Evolutionary conservation across 805 yeast genomes (phyloP).

Genomic region (Yueomyces sp.): DNA sequence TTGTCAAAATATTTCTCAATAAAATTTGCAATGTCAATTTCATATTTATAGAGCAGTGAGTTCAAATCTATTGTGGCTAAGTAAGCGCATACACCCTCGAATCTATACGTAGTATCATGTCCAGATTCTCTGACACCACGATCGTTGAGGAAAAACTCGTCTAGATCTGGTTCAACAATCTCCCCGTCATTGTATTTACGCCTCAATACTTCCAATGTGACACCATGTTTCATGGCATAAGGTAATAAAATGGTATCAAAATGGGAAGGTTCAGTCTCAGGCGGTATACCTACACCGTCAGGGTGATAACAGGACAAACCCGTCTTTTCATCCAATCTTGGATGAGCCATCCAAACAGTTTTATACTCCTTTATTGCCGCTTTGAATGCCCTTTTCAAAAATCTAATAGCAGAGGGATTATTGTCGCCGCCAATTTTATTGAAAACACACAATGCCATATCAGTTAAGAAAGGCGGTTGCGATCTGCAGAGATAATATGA

Average conservation of each 20-base stretch:
- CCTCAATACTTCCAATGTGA: conserved; percentile 50
- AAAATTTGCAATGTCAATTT: conserved; percentile 61
- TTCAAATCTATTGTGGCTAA: conserved; percentile 86
- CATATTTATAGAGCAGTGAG: conserved; percentile 78
- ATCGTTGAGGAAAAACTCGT: conserved; percentile 81
- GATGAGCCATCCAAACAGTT: conserved; percentile 63
- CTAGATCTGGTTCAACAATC: conserved; percentile 67
- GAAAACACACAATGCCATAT: conserved; percentile 67
- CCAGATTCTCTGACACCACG: conserved; percentile 94
- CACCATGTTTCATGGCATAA: conserved; percentile 47
- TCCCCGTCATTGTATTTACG: conserved; percentile 52
- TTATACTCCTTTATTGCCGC: conserved; percentile 84
- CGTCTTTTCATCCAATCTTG: conserved; percentile 58
- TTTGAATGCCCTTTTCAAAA: conserved; percentile 46
- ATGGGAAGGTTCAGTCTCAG: conserved; percentile 89
- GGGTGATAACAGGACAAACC: conserved; percentile 88
- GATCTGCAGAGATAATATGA: conserved; percentile 83
- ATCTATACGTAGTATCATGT: conserved; percentile 83
- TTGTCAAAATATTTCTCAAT: conserved; percentile 46
- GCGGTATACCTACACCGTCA: conserved; percentile 85
- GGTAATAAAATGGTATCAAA: conserved; percentile 60
- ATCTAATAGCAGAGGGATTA: conserved; percentile 38
- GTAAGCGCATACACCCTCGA: conserved; percentile 82
- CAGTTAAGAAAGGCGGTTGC: conserved; percentile 94
- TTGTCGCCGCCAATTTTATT: conserved; percentile 39